Conservation (phyloP, 345 rosid species). For the Brassica carinata region DNA sequence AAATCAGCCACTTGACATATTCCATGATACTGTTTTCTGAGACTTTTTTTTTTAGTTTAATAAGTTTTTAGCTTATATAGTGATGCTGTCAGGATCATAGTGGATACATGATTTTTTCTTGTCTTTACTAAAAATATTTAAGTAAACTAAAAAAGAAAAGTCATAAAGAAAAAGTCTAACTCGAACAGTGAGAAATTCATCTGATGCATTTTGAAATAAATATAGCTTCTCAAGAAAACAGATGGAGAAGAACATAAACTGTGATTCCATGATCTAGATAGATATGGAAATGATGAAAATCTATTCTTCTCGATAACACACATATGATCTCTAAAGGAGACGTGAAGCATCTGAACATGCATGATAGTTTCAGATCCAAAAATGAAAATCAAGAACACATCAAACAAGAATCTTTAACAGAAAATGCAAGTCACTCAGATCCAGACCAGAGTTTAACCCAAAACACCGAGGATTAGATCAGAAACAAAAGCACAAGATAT, state of each 20-base stretch:
- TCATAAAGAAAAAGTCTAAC: neutral
- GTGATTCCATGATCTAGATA: neutral
- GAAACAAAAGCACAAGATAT: neutral
- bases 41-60: neutral
- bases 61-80: neutral
- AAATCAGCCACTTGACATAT: slow-evolving; percentile 24
- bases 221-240: neutral
- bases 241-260: neutral
- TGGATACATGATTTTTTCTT: slow-evolving; percentile 22
- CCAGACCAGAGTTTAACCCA: neutral
- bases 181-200: neutral
- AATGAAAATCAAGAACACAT: neutral
- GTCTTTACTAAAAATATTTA: neutral
- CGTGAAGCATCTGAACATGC: neutral
- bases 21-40: neutral
- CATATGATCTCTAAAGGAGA: neutral
- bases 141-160: neutral
- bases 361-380: slow-evolving; percentile 15
- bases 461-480: neutral
- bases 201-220: neutral
- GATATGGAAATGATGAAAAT: neutral
- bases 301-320: neutral
- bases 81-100: slow-evolving; percentile 32
- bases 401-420: neutral
- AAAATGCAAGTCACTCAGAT: slow-evolving; percentile 5